Percentiles rank a stretch among this genome's conserved stretches.
Evolutionary conservation across 2,329 filamentous ascomycete species (phyloP).

Genomic region (Achaetomium macrosporum): DNA sequence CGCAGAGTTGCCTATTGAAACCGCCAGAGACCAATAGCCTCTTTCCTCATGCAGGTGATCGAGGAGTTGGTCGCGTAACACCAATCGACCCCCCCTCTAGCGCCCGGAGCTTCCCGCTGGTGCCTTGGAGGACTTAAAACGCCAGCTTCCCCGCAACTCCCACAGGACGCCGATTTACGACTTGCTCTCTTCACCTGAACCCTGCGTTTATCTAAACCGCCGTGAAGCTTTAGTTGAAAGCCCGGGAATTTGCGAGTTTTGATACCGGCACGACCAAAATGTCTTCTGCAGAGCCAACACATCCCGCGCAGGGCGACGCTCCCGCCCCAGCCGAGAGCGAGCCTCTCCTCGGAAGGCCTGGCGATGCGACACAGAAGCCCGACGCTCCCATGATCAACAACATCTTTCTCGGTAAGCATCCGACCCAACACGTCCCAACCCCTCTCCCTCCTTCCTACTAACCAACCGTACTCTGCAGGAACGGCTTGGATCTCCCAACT

Average conservation of each 20-base stretch:
- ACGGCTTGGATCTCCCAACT: slow-evolving; percentile 76
- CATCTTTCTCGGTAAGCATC: slow-evolving; percentile 61
- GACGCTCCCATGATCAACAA: slow-evolving; percentile 62
- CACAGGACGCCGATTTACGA: not conserved
- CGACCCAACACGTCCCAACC: not conserved
- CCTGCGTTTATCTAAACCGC: not conserved
- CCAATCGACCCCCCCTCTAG: not conserved
- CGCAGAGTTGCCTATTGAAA: not conserved
- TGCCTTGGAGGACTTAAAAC: no score
- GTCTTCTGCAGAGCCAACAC: slow-evolving; percentile 8
- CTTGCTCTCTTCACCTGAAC: not conserved
- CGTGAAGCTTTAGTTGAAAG: no score
- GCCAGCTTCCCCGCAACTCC: no score
- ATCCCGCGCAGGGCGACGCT: not conserved
- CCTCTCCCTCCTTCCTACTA: slow-evolving; percentile 3
- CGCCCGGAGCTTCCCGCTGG: not conserved
- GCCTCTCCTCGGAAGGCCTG: slow-evolving; percentile 39
- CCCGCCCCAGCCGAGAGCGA: slow-evolving; percentile 32
- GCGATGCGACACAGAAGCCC: slow-evolving; percentile 54
- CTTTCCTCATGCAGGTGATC: not conserved
- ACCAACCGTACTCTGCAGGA: slow-evolving; percentile 47
- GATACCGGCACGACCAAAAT: slow-evolving; percentile 10
- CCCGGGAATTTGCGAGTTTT: no score
- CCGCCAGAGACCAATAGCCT: not conserved
- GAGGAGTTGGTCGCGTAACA: not conserved